phyloP scores from a whole-genome alignment of 2,329 filamentous ascomycete species.

The Fusarium siculi region DNA sequence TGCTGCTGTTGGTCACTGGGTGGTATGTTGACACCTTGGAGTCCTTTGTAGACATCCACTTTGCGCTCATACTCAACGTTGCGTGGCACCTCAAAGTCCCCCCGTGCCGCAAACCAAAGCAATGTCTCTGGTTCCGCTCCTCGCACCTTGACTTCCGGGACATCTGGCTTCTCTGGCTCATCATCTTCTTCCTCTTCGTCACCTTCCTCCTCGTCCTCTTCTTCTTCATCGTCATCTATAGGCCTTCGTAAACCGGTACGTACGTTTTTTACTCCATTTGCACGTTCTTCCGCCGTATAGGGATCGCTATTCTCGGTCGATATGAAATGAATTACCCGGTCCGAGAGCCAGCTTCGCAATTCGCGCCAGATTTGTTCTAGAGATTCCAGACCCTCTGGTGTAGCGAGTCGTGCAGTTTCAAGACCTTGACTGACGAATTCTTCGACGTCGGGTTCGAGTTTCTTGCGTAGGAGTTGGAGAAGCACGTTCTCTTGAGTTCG shows the following conservation, averaged over 20 bases:
- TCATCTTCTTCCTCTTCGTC: conserved; percentile 14
- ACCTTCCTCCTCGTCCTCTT: conserved; percentile 61
- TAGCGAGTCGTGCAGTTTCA: conserved; percentile 54
- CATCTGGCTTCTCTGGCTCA: conserved; percentile 4
- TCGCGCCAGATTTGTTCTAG: conserved; percentile 69
- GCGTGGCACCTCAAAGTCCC: conserved; percentile 57
- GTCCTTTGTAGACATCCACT: conserved; percentile 45
- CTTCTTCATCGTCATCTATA: conserved; percentile 65
- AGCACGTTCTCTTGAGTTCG: conserved; percentile 74
- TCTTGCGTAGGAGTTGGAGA: conserved; percentile 80
- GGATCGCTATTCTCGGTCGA: conserved; percentile 64
- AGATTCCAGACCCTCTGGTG: conserved; percentile 55
- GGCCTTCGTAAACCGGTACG: conserved; percentile 74
- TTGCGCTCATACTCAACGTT: conserved; percentile 58
- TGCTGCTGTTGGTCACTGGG: conserved; percentile 25
- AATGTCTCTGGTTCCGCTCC: conserved; percentile 59
- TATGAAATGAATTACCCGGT: conserved; percentile 55
- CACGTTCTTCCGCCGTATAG: conserved; percentile 78
- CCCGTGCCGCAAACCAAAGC: conserved; percentile 58
- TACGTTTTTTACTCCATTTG: conserved; percentile 73
- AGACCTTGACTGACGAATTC: conserved; percentile 75
- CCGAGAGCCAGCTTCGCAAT: conserved; percentile 54
- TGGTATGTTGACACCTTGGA: conserved; percentile 51
- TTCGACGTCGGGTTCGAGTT: conserved; percentile 81
- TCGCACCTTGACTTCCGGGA: conserved; percentile 45